These are phyloP conservation scores for Angophora floribunda DNA, from an alignment of 345 rosid genomes.

Conservation along the genomic window DNA sequence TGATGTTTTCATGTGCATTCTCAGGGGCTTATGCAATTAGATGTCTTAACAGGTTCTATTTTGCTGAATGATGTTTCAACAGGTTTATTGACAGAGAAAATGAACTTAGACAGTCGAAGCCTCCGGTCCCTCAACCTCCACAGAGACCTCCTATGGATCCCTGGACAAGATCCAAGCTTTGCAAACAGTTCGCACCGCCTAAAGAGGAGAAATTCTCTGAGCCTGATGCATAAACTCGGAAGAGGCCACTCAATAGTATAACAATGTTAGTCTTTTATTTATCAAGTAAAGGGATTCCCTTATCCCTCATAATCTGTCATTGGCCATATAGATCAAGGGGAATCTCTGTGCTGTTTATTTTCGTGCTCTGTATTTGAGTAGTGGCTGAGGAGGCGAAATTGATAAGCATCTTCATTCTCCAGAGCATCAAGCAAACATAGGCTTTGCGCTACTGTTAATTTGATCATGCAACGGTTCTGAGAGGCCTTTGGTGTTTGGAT, in stretches of 20 bases:
- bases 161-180: constrained; percentile 71
- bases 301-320: not conserved
- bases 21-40: not conserved
- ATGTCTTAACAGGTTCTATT: not conserved
- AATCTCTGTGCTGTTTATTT: not conserved
- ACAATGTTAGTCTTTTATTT: not conserved
- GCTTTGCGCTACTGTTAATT: not conserved
- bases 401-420: not conserved
- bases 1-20: not conserved
- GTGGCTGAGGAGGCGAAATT: not conserved
- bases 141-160: constrained; percentile 67
- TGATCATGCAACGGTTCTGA: not conserved
- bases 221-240: constrained; percentile 7
- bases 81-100: constrained; percentile 92
- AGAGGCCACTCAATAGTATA: not conserved
- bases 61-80: not conserved
- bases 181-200: constrained; percentile 69
- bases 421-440: not conserved
- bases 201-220: constrained; percentile 61
- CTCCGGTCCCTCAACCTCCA: constrained; percentile 60
- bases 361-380: not conserved
- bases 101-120: constrained; percentile 80
- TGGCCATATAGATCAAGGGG: not conserved
- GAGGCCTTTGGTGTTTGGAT: not conserved
- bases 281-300: not conserved